Evolutionary conservation across 2,329 filamentous ascomycete genomes (phyloP), one percentile per base, ranked within the genome.

Genomic region (Xenoacremonium recifei): DNA sequence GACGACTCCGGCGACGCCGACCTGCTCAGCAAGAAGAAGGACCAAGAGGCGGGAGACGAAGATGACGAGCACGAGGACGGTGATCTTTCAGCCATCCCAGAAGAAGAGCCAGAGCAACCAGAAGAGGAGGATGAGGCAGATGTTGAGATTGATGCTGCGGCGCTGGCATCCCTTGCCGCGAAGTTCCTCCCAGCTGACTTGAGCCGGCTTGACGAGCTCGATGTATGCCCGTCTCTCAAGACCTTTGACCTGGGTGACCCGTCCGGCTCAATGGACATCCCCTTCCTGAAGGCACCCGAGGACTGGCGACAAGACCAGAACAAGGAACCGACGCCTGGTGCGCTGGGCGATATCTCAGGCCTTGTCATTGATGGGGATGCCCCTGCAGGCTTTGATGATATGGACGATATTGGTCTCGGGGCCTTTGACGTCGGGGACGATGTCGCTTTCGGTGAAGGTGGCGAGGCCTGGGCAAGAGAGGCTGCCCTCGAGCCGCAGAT

Each of bases 161-260:
- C 80, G 2, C 77, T 99, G 1, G 88, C n/a, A n/a, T n/a, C n/a
- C n/a, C n/a, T n/a, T n/a, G 23, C 85, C 5, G 74, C 79, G 19
- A 87, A 82, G 44, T 99, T 96, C 72, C 95, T 99, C 60, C 87
- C 91, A 0, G n/a, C n/a, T n/a, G 84, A 95, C 54, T 74, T 97
- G 7, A 71, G 77, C 43, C 72, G 71, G 6, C 74, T 99, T 6
- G 90, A 95, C 43, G 82, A 85, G 50, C 86, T 96, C 58, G 91
- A 97, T 61, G 85, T 99, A 13, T 99, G 93, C 58, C 92, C 92
- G 0, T 96, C 92, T 0, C 76, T 99, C 51, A 97, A 96, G 67
- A 89, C 84, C 13, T 95, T 97, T 57, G 90, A 96, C 54, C 76
- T 99, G 1, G 91, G 92, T 18, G 86, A 95, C 62, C 83, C 89